Base-by-base conservation (phyloP, 352 stramenopile genomes). In the Plasmopara viticola region DNA sequence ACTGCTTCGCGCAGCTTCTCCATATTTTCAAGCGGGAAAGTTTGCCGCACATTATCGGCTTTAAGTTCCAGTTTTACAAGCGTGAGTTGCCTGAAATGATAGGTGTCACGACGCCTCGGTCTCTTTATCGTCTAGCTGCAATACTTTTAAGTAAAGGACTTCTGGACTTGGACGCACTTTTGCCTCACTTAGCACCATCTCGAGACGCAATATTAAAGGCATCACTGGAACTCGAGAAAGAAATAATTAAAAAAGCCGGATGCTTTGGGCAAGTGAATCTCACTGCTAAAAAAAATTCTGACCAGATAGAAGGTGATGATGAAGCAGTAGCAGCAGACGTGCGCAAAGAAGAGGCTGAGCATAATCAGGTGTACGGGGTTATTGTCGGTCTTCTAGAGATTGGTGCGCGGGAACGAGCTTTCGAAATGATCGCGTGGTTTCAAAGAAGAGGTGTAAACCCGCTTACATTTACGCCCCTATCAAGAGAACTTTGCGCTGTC, bases 31-130 rank as follows among this genome's bases (percentile, higher is more conserved):
- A 89, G 48, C 66, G 65, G 4, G 78, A 85, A 29, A 85, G 69
- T 46, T 68, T 98, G 29, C 83, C 84, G 1, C 89, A 97, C 52
- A 72, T 97, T 9, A 57, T 98, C 13, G 92, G 92, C 13, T 97
- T 97, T 64, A 98, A 98, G 67, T 96, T 96, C 49, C 72, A 88
- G 51, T 94, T 89, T 35, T 97, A 97, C 77, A 85, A 86, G 51
- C 62, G 63, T 15, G 53, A 69, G 9, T 60, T 55, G 14, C 47
- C 65, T 29, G 55, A 51, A 42, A 43, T 57, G 2, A 70, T 81
- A 29, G 64, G 57, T 7, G 30, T 74, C 4, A 66, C 56, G 30
- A 90, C 86, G 14, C 78, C 78, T 1, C 72, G 56, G 4, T 85
- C 79, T 18, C 63, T 98, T 3, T 96, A 95, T 29, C 72, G 85